Percentiles rank a stretch among this genome's conserved stretches.
Conservation (phyloP, 352 stramenopile species). For the Globisporangium cederbergense region DNA sequence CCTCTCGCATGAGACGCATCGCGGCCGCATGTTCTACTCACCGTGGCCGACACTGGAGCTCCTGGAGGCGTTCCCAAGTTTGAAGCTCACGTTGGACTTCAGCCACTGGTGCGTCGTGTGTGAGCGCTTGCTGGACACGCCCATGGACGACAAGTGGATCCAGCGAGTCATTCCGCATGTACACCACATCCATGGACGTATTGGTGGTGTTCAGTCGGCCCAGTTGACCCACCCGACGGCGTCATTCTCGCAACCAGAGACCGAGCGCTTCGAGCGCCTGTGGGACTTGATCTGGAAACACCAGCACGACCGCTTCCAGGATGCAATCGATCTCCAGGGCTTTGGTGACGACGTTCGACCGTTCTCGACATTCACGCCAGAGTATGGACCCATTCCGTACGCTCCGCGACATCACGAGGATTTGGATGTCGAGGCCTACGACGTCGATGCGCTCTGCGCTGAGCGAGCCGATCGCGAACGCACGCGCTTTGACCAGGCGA, state of each 20-base stretch:
- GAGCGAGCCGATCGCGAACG: slow-evolving; percentile 37
- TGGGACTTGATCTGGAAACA: slow-evolving; percentile 47
- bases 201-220: slow-evolving; percentile 46
- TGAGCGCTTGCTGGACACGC: slow-evolving; percentile 51
- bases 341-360: neutral
- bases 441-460: slow-evolving; percentile 46
- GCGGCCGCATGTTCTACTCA: slow-evolving; percentile 65
- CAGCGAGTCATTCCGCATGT: slow-evolving; percentile 52
- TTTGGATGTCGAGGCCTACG: slow-evolving; percentile 34
- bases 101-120: slow-evolving; percentile 64
- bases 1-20: slow-evolving; percentile 61
- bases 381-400: slow-evolving; percentile 73
- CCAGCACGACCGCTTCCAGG: slow-evolving; percentile 21
- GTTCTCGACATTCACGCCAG: slow-evolving; percentile 61
- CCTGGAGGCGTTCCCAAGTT: slow-evolving; percentile 50
- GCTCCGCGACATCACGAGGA: slow-evolving; percentile 31
- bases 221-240: slow-evolving; percentile 46
- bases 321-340: slow-evolving; percentile 14
- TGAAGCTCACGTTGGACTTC: slow-evolving; percentile 70
- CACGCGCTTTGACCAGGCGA: slow-evolving; percentile 22
- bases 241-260: slow-evolving; percentile 24
- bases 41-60: slow-evolving; percentile 62
- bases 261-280: slow-evolving; percentile 50
- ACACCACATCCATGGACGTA: slow-evolving; percentile 57
- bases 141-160: slow-evolving; percentile 39